Evolutionary conservation across 352 stramenopile species (phyloP), one percentile per base, ranked within the genome.

Genomic region (Pythium aristosporum): DNA sequence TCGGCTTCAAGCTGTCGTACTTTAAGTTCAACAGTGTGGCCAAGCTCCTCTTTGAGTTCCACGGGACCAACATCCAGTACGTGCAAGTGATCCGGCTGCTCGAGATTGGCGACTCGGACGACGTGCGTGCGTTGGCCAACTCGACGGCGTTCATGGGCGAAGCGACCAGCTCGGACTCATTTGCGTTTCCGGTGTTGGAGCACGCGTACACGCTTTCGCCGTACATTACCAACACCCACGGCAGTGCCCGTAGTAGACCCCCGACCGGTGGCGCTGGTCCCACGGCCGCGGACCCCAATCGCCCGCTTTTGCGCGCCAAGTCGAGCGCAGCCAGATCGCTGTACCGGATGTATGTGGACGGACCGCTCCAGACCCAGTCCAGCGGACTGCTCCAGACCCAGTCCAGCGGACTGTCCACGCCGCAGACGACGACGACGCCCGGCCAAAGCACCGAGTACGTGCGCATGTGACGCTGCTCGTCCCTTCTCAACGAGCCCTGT

Each of bases 1-100:
- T 68, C 34, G 66, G 66, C 15, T 73, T 73, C 56, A 68, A 63
- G 60, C 56, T 73, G 9, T 68, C 66, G 44, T 73, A 39, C 60
- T 73, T 73, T 51, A 47, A 56, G 6, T 73, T 73, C 60, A 73
- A 73, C 60, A 73, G 66, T 34, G 66, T 73, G 23, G 66, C 66
- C 23, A 61, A 58, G 32, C 20, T 73, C 60, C 60, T 73, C 9
- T 73, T 73, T 32, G 43, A 68, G 32, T 21, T 73, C 13, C 39
- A 55, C 5, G 59, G 66, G n/a, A 66, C 56, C 21, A 20, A 55
- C 12, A 52, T 73, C 16, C 48, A 73, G 60, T 73, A 73, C 52
- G 15, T 32, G 23, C 66, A 73, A 28, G 61, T 73, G 54, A 28
- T 73, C 6, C 12, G 20, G 11, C 54, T 73, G 16, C 46, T 73